Base-by-base conservation (phyloP, 163 green algal genomes). In the Chlamydomonas reinhardtii region DNA sequence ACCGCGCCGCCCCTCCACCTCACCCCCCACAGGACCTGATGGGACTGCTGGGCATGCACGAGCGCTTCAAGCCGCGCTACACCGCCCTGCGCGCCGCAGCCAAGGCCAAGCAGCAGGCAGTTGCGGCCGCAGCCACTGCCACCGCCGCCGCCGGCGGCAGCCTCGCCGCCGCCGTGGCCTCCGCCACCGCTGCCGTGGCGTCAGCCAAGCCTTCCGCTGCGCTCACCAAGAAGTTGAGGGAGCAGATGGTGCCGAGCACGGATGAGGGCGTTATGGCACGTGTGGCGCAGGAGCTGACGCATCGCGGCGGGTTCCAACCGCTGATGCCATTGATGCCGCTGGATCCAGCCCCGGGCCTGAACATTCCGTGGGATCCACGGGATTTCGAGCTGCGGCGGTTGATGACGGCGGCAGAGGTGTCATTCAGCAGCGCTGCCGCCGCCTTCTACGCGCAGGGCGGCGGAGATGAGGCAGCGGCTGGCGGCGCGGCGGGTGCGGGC, bases 321-420 rank as follows among this genome's bases (percentile, higher is more conserved):
- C 72, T 91, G 29, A 91, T 91, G 88, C 64, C 64, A 34, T 59
- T 91, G 20, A 87, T 91, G 76, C 88, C 88, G 12, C 27, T 91
- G n/a, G 83, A 74, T 3, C 29, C n/a, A 56, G 64, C 68, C 29
- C 74, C 37, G 34, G 61, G 66, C n/a, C 5, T 77, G 22, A 85
- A 3, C n/a, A 56, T 85, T 15, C 79, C 79, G 3, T 85, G 79
- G 79, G 79, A 85, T 48, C 19, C 31, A n/a, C 68, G 79, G 1
- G 79, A 85, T 39, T 68, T 32, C 32, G 79, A 85, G 66, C 68
- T 85, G 48, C 79, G 79, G 68, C 79, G 79, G 24, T 31, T 74
- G 68, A 85, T 85, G 79, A 16, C 29, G 66, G 66, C 61, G 14
- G 61, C 48, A 14, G 48, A 17, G 6, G 48, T 56, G 48, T 56